phyloP scores from a whole-genome alignment of 1,139 yeast species.

The Blastobotrys elegans region DNA sequence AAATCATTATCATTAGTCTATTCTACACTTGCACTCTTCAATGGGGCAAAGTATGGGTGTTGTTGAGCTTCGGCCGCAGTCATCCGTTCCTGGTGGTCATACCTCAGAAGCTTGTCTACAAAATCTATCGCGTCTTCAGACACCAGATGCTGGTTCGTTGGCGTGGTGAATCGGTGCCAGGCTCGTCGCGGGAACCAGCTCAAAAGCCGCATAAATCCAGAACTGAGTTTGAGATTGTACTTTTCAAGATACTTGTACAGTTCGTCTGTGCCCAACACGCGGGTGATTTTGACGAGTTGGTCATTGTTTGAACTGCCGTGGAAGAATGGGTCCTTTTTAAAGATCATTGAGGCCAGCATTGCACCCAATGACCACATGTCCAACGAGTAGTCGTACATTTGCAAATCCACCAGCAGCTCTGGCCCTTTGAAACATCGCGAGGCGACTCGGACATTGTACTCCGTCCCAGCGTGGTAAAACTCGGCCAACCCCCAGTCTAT shows the following conservation, averaged over 20 bases:
- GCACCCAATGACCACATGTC: conserved; percentile 98
- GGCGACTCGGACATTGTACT: conserved; percentile 95
- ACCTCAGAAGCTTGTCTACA: conserved; percentile 74
- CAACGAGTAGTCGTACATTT: conserved; percentile 89
- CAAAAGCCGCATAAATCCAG: conserved; percentile 65
- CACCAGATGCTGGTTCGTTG: conserved; percentile 65
- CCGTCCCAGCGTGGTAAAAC: conserved; percentile 91
- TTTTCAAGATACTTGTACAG: conserved; percentile 67
- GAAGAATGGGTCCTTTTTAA: conserved; percentile 95
- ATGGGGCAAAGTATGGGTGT: conserved; percentile 58
- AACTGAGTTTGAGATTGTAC: conserved; percentile 72
- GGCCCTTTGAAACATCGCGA: conserved; percentile 99
- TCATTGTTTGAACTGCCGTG: conserved; percentile 96
- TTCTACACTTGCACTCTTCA: too few species aligned
- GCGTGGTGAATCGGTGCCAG: conserved; percentile 80
- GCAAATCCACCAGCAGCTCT: conserved; percentile 86
- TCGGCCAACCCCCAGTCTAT: conserved; percentile 99
- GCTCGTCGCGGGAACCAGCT: conserved; percentile 70
- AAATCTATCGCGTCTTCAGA: conserved; percentile 73
- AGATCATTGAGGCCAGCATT: conserved; percentile 94
- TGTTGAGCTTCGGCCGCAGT: conserved; percentile 95
- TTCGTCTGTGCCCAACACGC: conserved; percentile 88
- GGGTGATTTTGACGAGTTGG: conserved; percentile 90
- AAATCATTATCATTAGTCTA: neutral
- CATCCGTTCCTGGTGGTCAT: conserved; percentile 91